phyloP scores from a whole-genome alignment of 2,329 filamentous ascomycete genomes.

The Epichloe bromicola region DNA sequence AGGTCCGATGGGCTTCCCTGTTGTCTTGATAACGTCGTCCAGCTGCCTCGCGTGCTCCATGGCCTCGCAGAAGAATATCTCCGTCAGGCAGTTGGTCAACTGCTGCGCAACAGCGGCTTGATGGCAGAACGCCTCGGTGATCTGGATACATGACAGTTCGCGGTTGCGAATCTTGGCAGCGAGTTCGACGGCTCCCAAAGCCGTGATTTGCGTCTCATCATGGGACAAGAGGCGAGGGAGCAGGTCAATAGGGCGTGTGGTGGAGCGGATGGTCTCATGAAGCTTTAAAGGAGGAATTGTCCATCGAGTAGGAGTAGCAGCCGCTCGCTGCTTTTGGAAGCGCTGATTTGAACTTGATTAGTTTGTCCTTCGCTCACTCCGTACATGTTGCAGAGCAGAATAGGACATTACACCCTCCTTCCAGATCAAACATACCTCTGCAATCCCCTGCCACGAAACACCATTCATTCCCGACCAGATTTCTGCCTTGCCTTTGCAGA shows the following conservation, averaged over 20 bases:
- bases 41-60: conserved; percentile 29
- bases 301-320: conserved; percentile 7
- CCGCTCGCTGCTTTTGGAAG: conserved; percentile 2
- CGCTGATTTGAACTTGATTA: background rate
- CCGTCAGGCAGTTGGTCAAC: conserved; percentile 27
- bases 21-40: conserved; percentile 21
- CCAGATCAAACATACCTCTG: conserved; percentile 4
- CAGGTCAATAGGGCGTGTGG: conserved; percentile 4
- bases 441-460: conserved; percentile 5
- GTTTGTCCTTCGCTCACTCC: too few relatives aligned
- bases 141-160: conserved; percentile 12
- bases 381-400: too few relatives aligned
- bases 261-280: conserved; percentile 6
- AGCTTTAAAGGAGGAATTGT: conserved; percentile 6
- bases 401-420: too few relatives aligned
- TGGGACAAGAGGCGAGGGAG: conserved; percentile 7
- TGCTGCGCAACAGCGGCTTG: conserved; percentile 17
- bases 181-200: conserved; percentile 7
- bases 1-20: conserved; percentile 19
- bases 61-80: conserved; percentile 37
- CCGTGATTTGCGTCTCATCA: conserved; percentile 12
- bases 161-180: conserved; percentile 8
- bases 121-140: conserved; percentile 15
- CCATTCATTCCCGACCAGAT: background rate
- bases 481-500: background rate